Base-by-base conservation (phyloP, 1,139 yeast species). In the Kodamaea suecica region DNA sequence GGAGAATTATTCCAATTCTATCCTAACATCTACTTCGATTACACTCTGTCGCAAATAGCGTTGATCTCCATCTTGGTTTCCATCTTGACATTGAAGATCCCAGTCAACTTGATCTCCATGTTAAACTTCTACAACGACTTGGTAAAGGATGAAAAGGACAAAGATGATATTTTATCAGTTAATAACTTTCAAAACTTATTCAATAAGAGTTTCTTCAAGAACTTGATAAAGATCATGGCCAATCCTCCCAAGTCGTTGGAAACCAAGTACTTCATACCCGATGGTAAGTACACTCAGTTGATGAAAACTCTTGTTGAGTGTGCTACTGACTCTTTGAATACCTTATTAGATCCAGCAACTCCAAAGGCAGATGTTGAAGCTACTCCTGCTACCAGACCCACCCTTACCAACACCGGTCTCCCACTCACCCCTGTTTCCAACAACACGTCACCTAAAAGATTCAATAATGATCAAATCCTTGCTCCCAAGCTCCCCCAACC, bases 1-100 rank as follows among this genome's bases (percentile, higher is more conserved):
- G 80, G 87, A 49, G 87, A 81, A 51, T 60, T 81, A 45, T 70
- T 79, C 37, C 80, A 78, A 44, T 80, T 81, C 55, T 76, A 79
- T 51, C 75, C 79, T 32, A 72, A 72, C 41, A 63, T 80, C 37
- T 74, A 78, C 42, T 75, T 76, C 52, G 70, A 70, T 46, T 75
- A 72, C 52, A 63, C 76, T 16, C 60, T 78, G 14, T 73, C 80
- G 23, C 73, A 78, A 42, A 69, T 80, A 41, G 79, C 83, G 9
- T 61, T 77, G 48, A 76, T 47, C 19, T 41, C 45, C 16, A 42
- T 47, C 34, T 41, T 47, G 40, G 47, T 46, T 17, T 30, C 42
- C 15, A 43, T 47, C 31, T 40, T 47, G 32, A 43, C 49, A 8
- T 38, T 45, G 28, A 53, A 55, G 32, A 49, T 63, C 27, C 63